phyloP scores from a whole-genome alignment of 352 stramenopile species.

The Phytophthora fragariaefolia region DNA sequence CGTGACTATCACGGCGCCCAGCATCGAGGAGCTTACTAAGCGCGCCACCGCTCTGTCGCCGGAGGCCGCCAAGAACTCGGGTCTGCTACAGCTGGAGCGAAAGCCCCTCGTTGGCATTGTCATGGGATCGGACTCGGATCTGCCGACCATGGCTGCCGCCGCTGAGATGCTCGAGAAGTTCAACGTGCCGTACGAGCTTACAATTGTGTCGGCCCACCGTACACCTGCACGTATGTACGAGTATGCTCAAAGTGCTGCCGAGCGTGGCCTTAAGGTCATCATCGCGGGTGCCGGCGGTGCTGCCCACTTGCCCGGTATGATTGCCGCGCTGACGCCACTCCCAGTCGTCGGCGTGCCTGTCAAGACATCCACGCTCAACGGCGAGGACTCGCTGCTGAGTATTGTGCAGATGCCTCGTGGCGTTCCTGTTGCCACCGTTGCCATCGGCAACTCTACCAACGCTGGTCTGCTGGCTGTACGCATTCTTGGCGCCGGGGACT shows the following conservation, averaged over 20 bases:
- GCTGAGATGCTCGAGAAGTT: slow-evolving; percentile 97
- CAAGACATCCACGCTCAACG: slow-evolving; percentile 97
- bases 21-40: slow-evolving; percentile 78
- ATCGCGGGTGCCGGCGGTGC: slow-evolving; percentile 97
- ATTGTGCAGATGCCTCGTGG: slow-evolving; percentile 99
- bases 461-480: slow-evolving; percentile 97
- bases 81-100: slow-evolving; percentile 34
- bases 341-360: slow-evolving; percentile 97
- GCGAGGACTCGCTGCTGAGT: slow-evolving; percentile 97
- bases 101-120: slow-evolving; percentile 84
- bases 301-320: slow-evolving; percentile 97
- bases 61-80: slow-evolving; percentile 47
- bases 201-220: slow-evolving; percentile 98
- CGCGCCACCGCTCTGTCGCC: slow-evolving; percentile 71
- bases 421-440: slow-evolving; percentile 98
- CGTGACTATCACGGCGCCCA: slow-evolving; percentile 94
- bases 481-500: slow-evolving; percentile 90
- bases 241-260: slow-evolving; percentile 92
- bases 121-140: slow-evolving; percentile 96
- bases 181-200: slow-evolving; percentile 95
- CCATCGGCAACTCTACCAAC: slow-evolving; percentile 98
- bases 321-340: slow-evolving; percentile 85
- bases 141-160: slow-evolving; percentile 97
- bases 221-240: slow-evolving; percentile 96
- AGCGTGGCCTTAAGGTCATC: slow-evolving; percentile 93